A percentile compares a stretch with the other conserved stretches of the same genome.
Evolutionary conservation across 495 filamentous ascomycete species (phyloP).

Genomic region (Aspergillus nidulans): DNA sequence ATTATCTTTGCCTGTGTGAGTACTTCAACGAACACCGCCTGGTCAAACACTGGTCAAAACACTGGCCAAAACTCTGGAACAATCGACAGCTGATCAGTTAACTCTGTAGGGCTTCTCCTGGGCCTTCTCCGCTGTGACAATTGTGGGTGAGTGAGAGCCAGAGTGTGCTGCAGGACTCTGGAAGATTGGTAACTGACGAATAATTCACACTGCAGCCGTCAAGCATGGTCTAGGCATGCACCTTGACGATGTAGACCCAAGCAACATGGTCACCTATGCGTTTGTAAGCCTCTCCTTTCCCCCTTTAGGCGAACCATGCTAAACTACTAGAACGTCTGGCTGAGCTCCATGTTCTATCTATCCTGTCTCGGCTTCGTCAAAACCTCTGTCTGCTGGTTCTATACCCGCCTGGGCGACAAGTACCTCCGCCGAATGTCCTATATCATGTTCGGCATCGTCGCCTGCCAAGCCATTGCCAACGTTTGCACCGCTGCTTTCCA

Average conservation of each 20-base stretch:
- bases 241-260: slow-evolving; percentile 17
- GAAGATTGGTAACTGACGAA: too few species aligned
- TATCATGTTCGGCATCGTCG: slow-evolving; percentile 30
- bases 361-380: slow-evolving; percentile 38
- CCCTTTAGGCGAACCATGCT: not conserved
- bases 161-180: too few species aligned
- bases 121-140: slow-evolving; percentile 33
- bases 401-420: slow-evolving; percentile 36
- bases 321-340: slow-evolving; percentile 29
- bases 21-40: too few species aligned
- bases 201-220: slow-evolving; percentile 26
- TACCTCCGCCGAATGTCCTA: slow-evolving; percentile 27
- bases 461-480: slow-evolving; percentile 29
- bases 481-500: slow-evolving; percentile 38
- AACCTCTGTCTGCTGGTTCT: slow-evolving; percentile 37
- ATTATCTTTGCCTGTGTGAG: slow-evolving; percentile 36
- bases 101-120: slow-evolving; percentile 34
- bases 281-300: slow-evolving; percentile 21
- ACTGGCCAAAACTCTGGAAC: too few species aligned
- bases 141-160: slow-evolving; percentile 33
- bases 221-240: slow-evolving; percentile 34
- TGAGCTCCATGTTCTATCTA: slow-evolving; percentile 42
- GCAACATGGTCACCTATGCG: slow-evolving; percentile 23
- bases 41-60: slow-evolving; percentile 7
- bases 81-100: too few species aligned